phyloP scores from a whole-genome alignment of 371 early-diverging fungal genomes.

The Dentiscutata heterogama region DNA sequence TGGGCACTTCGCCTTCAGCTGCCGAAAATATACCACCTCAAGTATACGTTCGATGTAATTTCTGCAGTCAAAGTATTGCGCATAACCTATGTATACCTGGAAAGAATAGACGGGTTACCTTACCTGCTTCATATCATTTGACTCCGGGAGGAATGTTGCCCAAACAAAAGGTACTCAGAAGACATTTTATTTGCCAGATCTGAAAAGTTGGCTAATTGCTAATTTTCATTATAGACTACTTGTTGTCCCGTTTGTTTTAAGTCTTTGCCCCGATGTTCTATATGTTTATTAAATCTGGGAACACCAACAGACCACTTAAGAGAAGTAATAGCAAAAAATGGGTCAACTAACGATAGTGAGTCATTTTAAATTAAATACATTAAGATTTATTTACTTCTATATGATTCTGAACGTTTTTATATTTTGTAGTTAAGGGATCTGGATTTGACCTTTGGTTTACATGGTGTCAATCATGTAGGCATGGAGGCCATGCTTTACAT shows the following conservation, averaged over 20 bases:
- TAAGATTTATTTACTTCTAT: too few species aligned
- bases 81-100: slow-evolving; percentile 69
- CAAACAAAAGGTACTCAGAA: slow-evolving; percentile 38
- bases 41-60: slow-evolving; percentile 91
- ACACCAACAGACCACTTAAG: slow-evolving; percentile 70
- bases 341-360: slow-evolving; percentile 18
- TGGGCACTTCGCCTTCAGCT: slow-evolving; percentile 51
- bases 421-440: slow-evolving; percentile 46
- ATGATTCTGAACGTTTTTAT: too few species aligned
- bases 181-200: background rate
- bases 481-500: slow-evolving; percentile 95
- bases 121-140: slow-evolving; percentile 51
- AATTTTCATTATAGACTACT: slow-evolving; percentile 59
- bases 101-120: slow-evolving; percentile 61
- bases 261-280: slow-evolving; percentile 91
- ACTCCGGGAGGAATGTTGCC: slow-evolving; percentile 20
- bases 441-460: slow-evolving; percentile 95
- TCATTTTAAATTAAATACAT: background rate
- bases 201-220: background rate
- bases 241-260: slow-evolving; percentile 89
- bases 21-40: slow-evolving; percentile 79
- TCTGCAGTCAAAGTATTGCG: slow-evolving; percentile 84
- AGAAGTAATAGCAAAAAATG: slow-evolving; percentile 34
- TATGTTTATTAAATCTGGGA: slow-evolving; percentile 91
- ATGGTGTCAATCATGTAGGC: slow-evolving; percentile 97